Conservation (phyloP, 2,329 filamentous ascomycete genomes). For the Colletotrichum endophyticum region DNA sequence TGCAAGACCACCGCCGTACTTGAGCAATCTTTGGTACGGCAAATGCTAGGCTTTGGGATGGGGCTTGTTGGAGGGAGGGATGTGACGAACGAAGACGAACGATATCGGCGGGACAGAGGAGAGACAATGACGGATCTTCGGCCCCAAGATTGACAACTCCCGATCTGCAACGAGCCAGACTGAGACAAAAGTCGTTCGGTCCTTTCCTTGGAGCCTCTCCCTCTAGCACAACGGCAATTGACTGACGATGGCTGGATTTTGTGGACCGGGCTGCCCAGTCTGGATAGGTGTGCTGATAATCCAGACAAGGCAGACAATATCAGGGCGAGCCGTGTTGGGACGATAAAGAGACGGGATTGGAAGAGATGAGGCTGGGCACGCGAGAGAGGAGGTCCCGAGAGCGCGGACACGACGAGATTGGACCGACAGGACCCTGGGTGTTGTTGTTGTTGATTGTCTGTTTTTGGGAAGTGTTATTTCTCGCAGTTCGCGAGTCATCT, state of each 20-base stretch:
- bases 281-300: neutral
- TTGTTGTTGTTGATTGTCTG: neutral
- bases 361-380: neutral
- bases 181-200: constrained; percentile 9
- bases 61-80: neutral
- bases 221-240: neutral
- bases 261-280: neutral
- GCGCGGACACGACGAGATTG: neutral
- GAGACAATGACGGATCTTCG: neutral
- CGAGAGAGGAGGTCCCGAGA: neutral
- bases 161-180: neutral
- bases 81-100: neutral
- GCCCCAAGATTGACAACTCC: neutral
- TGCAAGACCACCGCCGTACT: neutral
- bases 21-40: neutral
- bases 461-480: neutral
- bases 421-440: neutral
- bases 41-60: neutral
- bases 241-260: neutral
- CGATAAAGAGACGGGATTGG: neutral
- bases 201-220: neutral
- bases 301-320: neutral
- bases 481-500: neutral
- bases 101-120: neutral
- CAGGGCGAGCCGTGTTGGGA: neutral